Percentiles rank a stretch among this genome's conserved stretches.
Evolutionary conservation across 495 filamentous ascomycete genomes (phyloP).

Genomic region (Cladorrhinum samala): DNA sequence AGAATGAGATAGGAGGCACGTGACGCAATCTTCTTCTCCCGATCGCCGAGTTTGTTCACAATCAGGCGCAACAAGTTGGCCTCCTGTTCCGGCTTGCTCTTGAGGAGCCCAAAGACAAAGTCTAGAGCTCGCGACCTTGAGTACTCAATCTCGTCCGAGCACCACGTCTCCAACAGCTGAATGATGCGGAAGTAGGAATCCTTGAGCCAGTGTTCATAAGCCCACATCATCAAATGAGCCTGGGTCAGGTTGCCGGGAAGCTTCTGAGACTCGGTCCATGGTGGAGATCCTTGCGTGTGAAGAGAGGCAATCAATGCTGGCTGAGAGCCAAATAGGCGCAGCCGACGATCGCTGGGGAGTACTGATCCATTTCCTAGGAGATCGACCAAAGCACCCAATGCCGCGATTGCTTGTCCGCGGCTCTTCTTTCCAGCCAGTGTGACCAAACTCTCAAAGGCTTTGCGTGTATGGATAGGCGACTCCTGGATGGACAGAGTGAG

Average conservation of each 20-base stretch:
- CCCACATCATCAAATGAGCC: conserved; percentile 78
- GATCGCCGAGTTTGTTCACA: conserved; percentile 94
- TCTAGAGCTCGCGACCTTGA: conserved; percentile 78
- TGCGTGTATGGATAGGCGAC: conserved; percentile 86
- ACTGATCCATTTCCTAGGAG: conserved; percentile 82
- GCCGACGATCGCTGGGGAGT: conserved; percentile 72
- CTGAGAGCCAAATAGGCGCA: conserved; percentile 74
- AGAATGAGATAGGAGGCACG: conserved; percentile 84
- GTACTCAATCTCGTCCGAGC: conserved; percentile 88
- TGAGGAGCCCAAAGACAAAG: conserved; percentile 82
- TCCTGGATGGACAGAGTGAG: conserved; percentile 90
- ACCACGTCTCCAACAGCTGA: conserved; percentile 84
- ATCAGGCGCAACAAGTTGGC: conserved; percentile 84
- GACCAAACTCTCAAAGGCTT: conserved; percentile 77
- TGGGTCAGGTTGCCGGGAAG: conserved; percentile 66
- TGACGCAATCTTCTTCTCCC: conserved; percentile 88
- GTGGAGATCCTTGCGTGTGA: conserved; percentile 44
- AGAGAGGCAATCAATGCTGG: conserved; percentile 66
- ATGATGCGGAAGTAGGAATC: conserved; percentile 84
- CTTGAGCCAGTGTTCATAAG: conserved; percentile 93
- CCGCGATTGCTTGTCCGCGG: conserved; percentile 87
- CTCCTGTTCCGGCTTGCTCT: conserved; percentile 96
- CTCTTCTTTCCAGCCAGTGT: conserved; percentile 79
- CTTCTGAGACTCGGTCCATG: conserved; percentile 59
- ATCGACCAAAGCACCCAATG: conserved; percentile 87